Percentiles rank a stretch among this genome's conserved stretches.
phyloP scores from a whole-genome alignment of 129 eudicot genomes.

The Chrysanthemum makinoi region DNA sequence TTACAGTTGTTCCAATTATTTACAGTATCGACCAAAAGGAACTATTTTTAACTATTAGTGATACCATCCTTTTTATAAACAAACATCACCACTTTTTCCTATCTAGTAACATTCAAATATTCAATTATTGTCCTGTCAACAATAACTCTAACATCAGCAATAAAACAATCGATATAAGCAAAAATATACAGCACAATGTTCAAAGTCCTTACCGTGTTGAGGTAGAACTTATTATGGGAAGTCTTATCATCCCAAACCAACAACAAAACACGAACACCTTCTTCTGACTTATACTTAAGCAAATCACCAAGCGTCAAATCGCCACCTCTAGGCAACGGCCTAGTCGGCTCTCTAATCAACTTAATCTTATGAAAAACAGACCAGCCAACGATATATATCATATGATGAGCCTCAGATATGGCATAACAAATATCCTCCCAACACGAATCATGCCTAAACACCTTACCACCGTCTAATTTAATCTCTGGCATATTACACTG shows the following conservation, averaged over 20 bases:
- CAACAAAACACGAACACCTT: conserved; percentile 87
- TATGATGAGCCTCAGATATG: conserved; percentile 73
- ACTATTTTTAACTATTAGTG: background rate
- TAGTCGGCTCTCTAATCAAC: conserved; percentile 76
- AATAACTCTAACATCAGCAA: background rate
- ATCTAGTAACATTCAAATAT: conserved; percentile 6
- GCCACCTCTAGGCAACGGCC: conserved; percentile 76
- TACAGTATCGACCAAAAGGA: background rate
- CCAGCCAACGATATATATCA: conserved; percentile 89
- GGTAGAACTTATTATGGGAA: conserved; percentile 57
- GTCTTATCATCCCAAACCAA: conserved; percentile 96
- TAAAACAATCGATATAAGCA: background rate
- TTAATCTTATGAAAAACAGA: conserved; percentile 73
- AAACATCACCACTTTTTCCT: background rate
- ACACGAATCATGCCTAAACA: conserved; percentile 50
- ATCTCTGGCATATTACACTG: conserved; percentile 57
- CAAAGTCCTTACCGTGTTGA: conserved; percentile 58
- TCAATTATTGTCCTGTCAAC: background rate
- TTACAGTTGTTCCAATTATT: background rate
- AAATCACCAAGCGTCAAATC: conserved; percentile 77
- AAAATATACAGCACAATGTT: conserved; percentile 17
- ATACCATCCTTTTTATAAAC: background rate
- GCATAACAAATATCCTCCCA: conserved; percentile 95
- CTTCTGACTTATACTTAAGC: conserved; percentile 82
- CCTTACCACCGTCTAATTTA: conserved; percentile 52